Evolutionary conservation across 352 stramenopile genomes (phyloP), one percentile per base, ranked within the genome.

Genomic region (Pythium utonaiense): DNA sequence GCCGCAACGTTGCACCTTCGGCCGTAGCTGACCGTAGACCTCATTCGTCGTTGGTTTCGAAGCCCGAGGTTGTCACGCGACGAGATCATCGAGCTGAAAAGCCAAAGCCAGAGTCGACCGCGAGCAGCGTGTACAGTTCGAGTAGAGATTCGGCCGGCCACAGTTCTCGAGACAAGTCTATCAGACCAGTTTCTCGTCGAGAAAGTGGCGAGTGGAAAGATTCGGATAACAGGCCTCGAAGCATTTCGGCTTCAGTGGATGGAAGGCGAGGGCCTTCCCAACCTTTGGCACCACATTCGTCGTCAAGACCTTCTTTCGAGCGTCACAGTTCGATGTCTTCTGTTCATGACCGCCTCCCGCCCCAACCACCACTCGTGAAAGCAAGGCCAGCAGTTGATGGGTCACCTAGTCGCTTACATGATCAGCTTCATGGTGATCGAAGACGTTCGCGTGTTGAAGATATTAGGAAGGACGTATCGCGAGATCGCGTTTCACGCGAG

Each of bases 251-350:
- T 6, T 21, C 16, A 1, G 17, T 38, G 8, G 53, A 68, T 0
- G 52, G 54, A 9, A 24, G 45, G 21, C 50, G 38, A n/a, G 52
- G 31, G 38, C 16, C 51, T 28, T 22, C 27, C 4, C 45, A 33
- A 31, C 60, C 60, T 4, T 54, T n/a, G 7, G 24, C 24, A 74
- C 25, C 64, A 52, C 50, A 68, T 45, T 30, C 64, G 55, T 9
- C 48, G 45, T 63, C 25, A 34, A 64, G 75, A 2, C 71, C 63
- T 24, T 56, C 30, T 9, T 70, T 88, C 14, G 77, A 88, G 60
- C 77, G 78, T 22, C 77, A 78, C 36, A 63, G 67, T 6, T 88
- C 80, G 2, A 83, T 83, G 61, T 62, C 61, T 24, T 60, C 61
- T 9, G 14, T 62, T 22, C 30, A 54, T n/a, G 30, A 45, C 44